These are phyloP conservation scores for Myriosclerotinia scirpicola DNA, from an alignment of 2,329 filamentous ascomycete genomes.

Conservation along the genomic window DNA sequence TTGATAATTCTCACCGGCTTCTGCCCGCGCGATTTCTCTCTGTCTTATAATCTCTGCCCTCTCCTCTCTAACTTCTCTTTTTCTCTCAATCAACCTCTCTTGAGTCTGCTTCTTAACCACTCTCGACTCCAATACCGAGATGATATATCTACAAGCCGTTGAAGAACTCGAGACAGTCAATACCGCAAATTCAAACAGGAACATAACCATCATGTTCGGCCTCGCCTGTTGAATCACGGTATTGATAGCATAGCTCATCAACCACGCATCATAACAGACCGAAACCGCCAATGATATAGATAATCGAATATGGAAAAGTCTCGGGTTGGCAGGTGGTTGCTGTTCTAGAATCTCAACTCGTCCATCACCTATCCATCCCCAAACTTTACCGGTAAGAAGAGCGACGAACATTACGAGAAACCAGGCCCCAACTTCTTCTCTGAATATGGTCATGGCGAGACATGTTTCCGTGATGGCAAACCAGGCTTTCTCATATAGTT, in stretches of 20 bases:
- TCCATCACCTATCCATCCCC: slow-evolving; percentile 97
- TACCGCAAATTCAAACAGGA: slow-evolving; percentile 95
- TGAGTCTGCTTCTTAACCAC: slow-evolving; percentile 74
- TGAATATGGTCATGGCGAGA: slow-evolving; percentile 96
- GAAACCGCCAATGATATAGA: slow-evolving; percentile 77
- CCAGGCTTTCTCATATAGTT: slow-evolving; percentile 97
- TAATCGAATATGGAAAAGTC: slow-evolving; percentile 82
- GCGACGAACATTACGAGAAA: slow-evolving; percentile 96
- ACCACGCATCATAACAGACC: slow-evolving; percentile 73
- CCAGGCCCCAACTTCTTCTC: slow-evolving; percentile 91
- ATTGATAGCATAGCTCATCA: slow-evolving; percentile 78
- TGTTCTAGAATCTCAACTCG: slow-evolving; percentile 93
- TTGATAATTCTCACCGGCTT: slow-evolving; percentile 32
- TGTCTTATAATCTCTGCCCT: slow-evolving; percentile 50
- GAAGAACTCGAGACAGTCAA: slow-evolving; percentile 77
- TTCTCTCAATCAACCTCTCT: slow-evolving; percentile 65
- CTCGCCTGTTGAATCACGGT: slow-evolving; percentile 83
- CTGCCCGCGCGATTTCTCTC: slow-evolving; percentile 42
- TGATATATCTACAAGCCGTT: slow-evolving; percentile 73
- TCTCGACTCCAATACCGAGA: slow-evolving; percentile 74
- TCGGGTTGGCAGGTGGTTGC: slow-evolving; percentile 85
- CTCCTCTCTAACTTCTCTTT: slow-evolving; percentile 64
- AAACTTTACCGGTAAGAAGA: slow-evolving; percentile 90
- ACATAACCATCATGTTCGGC: slow-evolving; percentile 99
- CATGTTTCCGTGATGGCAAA: slow-evolving; percentile 97